Evolutionary conservation across 2,329 filamentous ascomycete genomes (phyloP), one percentile per base, ranked within the genome.

Genomic region (Calonectria pteridis): DNA sequence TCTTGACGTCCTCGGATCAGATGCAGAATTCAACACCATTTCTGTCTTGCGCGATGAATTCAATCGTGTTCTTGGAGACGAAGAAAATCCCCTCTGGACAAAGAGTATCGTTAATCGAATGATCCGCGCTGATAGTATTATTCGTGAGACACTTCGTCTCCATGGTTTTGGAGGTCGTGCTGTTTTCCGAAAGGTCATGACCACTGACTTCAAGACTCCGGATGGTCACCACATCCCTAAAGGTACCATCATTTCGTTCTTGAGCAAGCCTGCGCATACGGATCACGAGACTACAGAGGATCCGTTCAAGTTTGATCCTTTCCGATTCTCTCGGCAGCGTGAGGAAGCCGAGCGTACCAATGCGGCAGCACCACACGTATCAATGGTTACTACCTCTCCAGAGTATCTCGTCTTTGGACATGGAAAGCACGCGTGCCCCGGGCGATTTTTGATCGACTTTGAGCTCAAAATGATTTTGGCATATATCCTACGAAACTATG

Each of bases 101-200:
- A 87, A 87, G 67, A 73, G 78, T 10, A 79, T 79, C 2, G 78
- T 87, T 2, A 78, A 81, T 43, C 79, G 82, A 14, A 84, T 89
- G 83, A 78, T 80, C 2, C 80, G 79, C 4, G 78, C 84, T 9
- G 87, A 89, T 75, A 88, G 86, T 65, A 82, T 83, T 1, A 78
- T 83, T 2, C 83, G 87, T 13, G 87, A 89, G 77, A 86, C 86
- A 2, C 78, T 88, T 26, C 83, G 87, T 2, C 59, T 84, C 2
- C 69, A 85, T 26, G 79, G 83, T 0, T 82, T 84, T 18, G 79
- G 80, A 1, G 75, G 76, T 2, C 82, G 82, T 26, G 74, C 79
- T 6, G 66, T 79, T 1, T 78, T 81, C 71, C 83, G 83, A 9
- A 80, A 79, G 70, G 78, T 84, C 43, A 74, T 78, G 70, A 77